These are phyloP conservation scores for Saturnispora quitensis DNA, from an alignment of 805 yeast species.

Conservation along the genomic window DNA sequence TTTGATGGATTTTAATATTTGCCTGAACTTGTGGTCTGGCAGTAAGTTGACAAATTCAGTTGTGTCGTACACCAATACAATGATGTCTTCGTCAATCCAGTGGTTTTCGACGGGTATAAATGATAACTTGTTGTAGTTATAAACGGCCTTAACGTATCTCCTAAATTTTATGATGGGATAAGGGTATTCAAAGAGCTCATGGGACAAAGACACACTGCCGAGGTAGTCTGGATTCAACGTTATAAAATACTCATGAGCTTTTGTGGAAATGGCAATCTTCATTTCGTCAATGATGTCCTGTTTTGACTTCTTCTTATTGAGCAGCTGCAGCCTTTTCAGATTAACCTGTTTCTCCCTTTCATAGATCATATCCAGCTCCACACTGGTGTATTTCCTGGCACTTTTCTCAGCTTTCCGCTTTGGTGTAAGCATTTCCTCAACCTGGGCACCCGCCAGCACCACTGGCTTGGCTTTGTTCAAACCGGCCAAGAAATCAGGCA, in stretches of 20 bases:
- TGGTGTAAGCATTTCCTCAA: not conserved
- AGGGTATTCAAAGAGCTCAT: slow-evolving; percentile 16
- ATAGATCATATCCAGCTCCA: not conserved
- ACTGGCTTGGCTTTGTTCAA: too few species aligned
- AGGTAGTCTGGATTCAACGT: slow-evolving; percentile 10
- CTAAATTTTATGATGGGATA: slow-evolving; percentile 45
- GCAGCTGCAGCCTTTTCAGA: not conserved
- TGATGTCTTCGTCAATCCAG: slow-evolving; percentile 34
- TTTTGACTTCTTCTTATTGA: slow-evolving; percentile 2
- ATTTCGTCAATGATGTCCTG: slow-evolving; percentile 2
- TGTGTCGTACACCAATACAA: slow-evolving; percentile 39
- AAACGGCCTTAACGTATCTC: slow-evolving; percentile 39
- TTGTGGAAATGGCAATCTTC: not conserved
- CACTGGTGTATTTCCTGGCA: not conserved
- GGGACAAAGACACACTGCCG: not conserved
- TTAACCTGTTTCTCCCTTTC: not conserved
- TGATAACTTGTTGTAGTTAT: slow-evolving; percentile 38
- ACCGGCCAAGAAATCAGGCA: not conserved
- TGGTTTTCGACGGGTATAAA: slow-evolving; percentile 44
- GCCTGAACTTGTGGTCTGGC: slow-evolving; percentile 19
- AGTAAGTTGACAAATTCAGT: slow-evolving; percentile 33
- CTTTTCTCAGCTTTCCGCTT: not conserved
- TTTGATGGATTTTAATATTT: slow-evolving; percentile 18
- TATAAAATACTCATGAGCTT: slow-evolving; percentile 3
- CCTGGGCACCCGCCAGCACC: too few species aligned